Base-by-base conservation (phyloP, 2,329 filamentous ascomycete species). In the Diplodia mutila region DNA sequence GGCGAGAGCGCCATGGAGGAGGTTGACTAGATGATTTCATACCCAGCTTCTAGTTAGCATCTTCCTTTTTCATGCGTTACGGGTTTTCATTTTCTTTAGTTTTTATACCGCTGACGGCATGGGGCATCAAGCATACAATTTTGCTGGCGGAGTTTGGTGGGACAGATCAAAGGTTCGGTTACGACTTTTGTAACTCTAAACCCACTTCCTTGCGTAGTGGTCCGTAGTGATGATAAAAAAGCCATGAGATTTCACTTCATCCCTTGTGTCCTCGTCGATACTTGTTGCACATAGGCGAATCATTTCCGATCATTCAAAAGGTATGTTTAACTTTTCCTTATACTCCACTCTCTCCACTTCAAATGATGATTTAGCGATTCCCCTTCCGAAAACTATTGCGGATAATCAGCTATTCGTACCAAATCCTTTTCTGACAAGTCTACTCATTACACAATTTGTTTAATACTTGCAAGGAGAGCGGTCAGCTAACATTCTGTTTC, bases 1-100 rank as follows among this genome's bases (percentile, higher is more conserved):
- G 91, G 90, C 75, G 93, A 97, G 89, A 96, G 91, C 85, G 90
- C 94, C 81, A 99, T 99, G 95, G 95, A 99, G 90, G 95, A 99
- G 89, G 95, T 99, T 80, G 95, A 99, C 88, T 99, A 97, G 77
- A 66, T 51, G 53, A 59, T 34, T 46, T 6, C 59, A 51, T 51
- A 51, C 51, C 37, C 51, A 34, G 46, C 39, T 42, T 65, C 63
- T 66, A 66, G 64, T 59, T 57, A 32, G 53, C 64, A 29, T 59
- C 39, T 52, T 66, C 42, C 39, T 51, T 4, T 59, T 66, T 66
- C 53, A 66, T 39, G 64, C 29, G 27, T 51, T 66, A 66, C 53
- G 64, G 64, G 32, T 66, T 51, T 29, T 46, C 27, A 21, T 51
- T 66, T 65, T 46, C n/a, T 27, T 57, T 55, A 7, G 11, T 66